Base-by-base conservation (phyloP, 129 eudicot genomes). In the Pulicaria dysenterica region DNA sequence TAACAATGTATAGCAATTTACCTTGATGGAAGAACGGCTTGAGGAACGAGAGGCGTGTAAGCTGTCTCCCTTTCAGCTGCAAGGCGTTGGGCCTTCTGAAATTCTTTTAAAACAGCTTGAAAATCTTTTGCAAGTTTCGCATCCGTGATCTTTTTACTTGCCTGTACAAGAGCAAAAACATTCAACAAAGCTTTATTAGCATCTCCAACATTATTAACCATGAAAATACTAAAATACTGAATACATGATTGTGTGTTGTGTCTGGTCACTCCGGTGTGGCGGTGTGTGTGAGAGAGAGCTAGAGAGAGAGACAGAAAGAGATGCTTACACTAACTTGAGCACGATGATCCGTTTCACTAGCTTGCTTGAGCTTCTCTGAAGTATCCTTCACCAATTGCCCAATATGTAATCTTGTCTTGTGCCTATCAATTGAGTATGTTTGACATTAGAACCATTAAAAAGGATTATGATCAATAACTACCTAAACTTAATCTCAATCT, bases 111-210 rank as follows among this genome's bases (percentile, higher is more conserved):
- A 68, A 90, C 96, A 45, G 92, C 92, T 81, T 93, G 95, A 75
- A 89, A 93, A 69, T 93, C 98, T 85, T 89, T 93, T 9, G 98
- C 98, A 69, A 93, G 96, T 85, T 93, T 93, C 39, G 98, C 98
- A 77, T 93, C 98, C 6, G 96, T 84, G 34, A 93, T 83, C 74
- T 89, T 93, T 84, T 89, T 93, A 85, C 84, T 89, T 7, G 92
- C 86, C 98, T 92, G 91, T 73, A 75, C 13, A 49, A 58, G 44
- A 53, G 24, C 62, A 40, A 24, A 59, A 58, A 11, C 16, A 9
- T 59, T 10, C 16, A 14, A 54, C 24, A 45, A 65, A 62, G 15
- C 68, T 16, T 48, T 50, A 40, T 12, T 11, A 70, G 64, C 65
- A 71, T 71, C 67, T 42, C 34, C 55, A 24, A 41, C 53, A 12